phyloP scores from a whole-genome alignment of 2,329 filamentous ascomycete genomes.

The Bimuria novae-zelandiae region DNA sequence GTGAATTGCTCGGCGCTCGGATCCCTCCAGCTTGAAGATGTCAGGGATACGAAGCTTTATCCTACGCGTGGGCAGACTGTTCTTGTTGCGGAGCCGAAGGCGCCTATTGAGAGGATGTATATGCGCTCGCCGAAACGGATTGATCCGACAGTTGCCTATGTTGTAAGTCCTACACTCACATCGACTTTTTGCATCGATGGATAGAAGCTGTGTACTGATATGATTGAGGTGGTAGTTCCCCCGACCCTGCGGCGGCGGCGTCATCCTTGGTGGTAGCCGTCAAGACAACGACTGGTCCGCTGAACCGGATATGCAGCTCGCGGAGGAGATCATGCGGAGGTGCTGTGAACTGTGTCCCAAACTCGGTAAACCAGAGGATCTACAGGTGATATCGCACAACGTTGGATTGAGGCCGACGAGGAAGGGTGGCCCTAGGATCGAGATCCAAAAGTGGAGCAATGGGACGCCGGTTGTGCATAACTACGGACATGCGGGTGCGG shows the following conservation, averaged over 20 bases:
- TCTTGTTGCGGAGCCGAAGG: constrained; percentile 62
- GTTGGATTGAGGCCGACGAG: constrained; percentile 80
- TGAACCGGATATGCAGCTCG: constrained; percentile 75
- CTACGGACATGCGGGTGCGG: constrained; percentile 80
- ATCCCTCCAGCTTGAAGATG: constrained; percentile 78
- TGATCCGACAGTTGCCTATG: constrained; percentile 50
- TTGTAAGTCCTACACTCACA: constrained; percentile 18
- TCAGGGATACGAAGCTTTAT: constrained; percentile 72
- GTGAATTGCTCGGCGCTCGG: constrained; percentile 86
- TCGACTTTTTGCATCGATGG: not conserved
- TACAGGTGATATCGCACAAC: constrained; percentile 78
- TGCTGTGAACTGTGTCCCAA: constrained; percentile 68
- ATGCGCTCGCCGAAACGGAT: constrained; percentile 50
- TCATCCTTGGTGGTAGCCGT: constrained; percentile 82
- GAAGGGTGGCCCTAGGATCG: constrained; percentile 74
- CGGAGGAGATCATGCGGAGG: constrained; percentile 81
- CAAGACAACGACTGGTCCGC: constrained; percentile 80
- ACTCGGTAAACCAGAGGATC: constrained; percentile 68
- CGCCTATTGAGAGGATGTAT: constrained; percentile 47
- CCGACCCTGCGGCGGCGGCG: constrained; percentile 68
- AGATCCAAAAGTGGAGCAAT: constrained; percentile 66
- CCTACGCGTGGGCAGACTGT: constrained; percentile 82
- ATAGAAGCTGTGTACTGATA: too few species aligned
- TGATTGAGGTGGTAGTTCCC: constrained; percentile 47
- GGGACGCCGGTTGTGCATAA: constrained; percentile 68